phyloP scores from a whole-genome alignment of 129 eudicot species.

The Scalesia atractyloides region DNA sequence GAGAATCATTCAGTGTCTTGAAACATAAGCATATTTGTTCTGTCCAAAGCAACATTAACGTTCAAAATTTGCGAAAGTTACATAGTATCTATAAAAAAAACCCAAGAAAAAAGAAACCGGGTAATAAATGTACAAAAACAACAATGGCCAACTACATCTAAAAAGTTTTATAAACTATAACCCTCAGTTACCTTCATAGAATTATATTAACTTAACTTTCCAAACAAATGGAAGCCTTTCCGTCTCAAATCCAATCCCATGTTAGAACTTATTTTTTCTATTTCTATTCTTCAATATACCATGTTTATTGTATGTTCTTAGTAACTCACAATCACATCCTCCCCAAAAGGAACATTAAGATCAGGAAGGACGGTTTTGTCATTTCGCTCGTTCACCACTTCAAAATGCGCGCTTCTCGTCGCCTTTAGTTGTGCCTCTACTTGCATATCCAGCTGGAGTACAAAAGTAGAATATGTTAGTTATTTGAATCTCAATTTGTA shows the following conservation, averaged over 20 bases:
- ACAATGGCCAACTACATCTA: conserved; percentile 34
- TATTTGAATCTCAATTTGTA: neutral
- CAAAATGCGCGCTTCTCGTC: conserved; percentile 16
- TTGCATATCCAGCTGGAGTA: conserved; percentile 28
- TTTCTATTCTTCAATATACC: conserved; percentile 32
- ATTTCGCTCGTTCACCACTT: conserved; percentile 8
- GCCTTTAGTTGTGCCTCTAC: conserved; percentile 16
- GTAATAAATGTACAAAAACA: conserved; percentile 33
- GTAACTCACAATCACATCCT: conserved; percentile 35
- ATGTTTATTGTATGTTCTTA: conserved; percentile 30
- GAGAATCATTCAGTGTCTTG: neutral
- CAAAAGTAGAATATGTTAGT: conserved; percentile 13
- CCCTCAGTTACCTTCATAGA: conserved; percentile 22
- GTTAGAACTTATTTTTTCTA: conserved; percentile 36
- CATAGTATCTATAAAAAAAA: conserved; percentile 18
- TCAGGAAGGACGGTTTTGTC: conserved; percentile 39
- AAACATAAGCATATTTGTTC: neutral
- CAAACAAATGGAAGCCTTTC: conserved; percentile 20
- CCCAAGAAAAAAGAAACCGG: conserved; percentile 6
- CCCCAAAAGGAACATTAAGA: conserved; percentile 40
- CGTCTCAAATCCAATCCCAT: conserved; percentile 17
- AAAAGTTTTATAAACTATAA: conserved; percentile 21
- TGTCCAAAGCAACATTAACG: conserved; percentile 12
- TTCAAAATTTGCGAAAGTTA: conserved; percentile 16
- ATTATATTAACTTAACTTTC: conserved; percentile 29